phyloP scores from a whole-genome alignment of 2,329 filamentous ascomycete genomes.

The Aspergillus puulaauensis region DNA sequence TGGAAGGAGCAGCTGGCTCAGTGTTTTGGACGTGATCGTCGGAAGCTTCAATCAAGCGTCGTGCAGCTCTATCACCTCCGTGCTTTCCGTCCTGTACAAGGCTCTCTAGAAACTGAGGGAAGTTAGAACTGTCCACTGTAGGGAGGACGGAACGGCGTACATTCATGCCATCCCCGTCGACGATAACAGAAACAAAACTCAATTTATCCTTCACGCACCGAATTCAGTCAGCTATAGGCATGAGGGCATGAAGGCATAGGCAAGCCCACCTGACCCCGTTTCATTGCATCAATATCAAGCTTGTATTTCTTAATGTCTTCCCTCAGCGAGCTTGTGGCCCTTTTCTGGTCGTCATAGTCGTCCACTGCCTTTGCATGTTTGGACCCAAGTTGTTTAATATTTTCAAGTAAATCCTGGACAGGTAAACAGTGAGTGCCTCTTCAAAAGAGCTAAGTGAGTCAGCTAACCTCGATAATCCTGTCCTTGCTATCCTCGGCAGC shows the following conservation, averaged over 20 bases:
- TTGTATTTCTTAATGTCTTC: conserved; percentile 2
- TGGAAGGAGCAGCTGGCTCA: conserved; percentile 18
- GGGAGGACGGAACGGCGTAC: conserved; percentile 20
- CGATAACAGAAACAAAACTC: conserved; percentile 34
- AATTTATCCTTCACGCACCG: conserved; percentile 10
- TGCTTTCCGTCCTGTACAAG: conserved; percentile 30
- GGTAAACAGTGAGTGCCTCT: background rate
- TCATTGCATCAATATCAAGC: conserved; percentile 3
- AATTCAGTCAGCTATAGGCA: background rate
- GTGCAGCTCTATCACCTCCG: conserved; percentile 32
- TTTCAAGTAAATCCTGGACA: conserved; percentile 13
- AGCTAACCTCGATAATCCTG: conserved; percentile 16
- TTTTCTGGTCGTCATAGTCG: conserved; percentile 8
- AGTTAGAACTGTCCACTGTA: background rate
- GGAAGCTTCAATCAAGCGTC: conserved; percentile 25
- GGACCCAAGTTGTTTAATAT: conserved; percentile 8
- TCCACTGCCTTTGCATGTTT: conserved; percentile 8
- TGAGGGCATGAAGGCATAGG: background rate
- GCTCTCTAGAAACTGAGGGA: conserved; percentile 32
- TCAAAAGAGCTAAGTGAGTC: background rate
- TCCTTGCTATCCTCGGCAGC: conserved; percentile 19
- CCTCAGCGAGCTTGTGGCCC: background rate
- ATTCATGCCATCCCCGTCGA: conserved; percentile 43
- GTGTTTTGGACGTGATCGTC: conserved; percentile 23
- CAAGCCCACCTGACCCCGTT: conserved; percentile 12